Evolutionary conservation across 2,329 filamentous ascomycete species (phyloP), one percentile per base, ranked within the genome.

Genomic region (Massarina eburnea): DNA sequence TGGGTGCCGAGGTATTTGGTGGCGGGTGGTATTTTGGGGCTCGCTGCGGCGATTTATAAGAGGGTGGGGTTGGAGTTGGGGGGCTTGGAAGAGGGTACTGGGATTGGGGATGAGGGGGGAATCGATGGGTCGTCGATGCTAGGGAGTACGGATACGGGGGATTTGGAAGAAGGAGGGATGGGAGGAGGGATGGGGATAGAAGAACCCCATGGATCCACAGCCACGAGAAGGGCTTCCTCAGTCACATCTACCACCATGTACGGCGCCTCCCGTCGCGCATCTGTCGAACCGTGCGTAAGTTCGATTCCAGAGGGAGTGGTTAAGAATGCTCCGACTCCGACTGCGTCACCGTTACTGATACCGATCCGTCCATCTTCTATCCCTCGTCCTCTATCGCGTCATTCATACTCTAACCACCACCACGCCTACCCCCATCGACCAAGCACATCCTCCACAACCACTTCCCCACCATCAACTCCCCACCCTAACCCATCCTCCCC

Each of bases 1-100:
- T 92, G 88, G 88, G 77, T 88, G 7, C 88, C 88, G 27, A 79
- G 88, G 39, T 90, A 90, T 52, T 54, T 88, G 27, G 83, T 90
- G 41, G 81, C 87, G 53, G 60, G 78, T 8, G 72, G 79, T 20
- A 86, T 91, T 51, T 70, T 89, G 26, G 66, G 75, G 21, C 80
- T 88, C 2, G 89, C 89, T 39, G 72, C 80, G 19, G 80, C 80
- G 6, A 84, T 91, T n/a, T 91, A 91, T 62, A 61, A 81, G 9
- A 86, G 89, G 52, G 82, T 91, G 7, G 73, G 74, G 0, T 64
- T 63, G 39, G 49, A 62, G 41, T 66, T 79, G 50, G 70, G 67
- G 46, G 1, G 48, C 37, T 2, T 45, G 37, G 9, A 48, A n/a
- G n/a, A n/a, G n/a, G n/a, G n/a, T n/a, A n/a, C n/a, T n/a, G n/a